phyloP scores from a whole-genome alignment of 2,329 filamentous ascomycete species.

The Conoideocrella luteorostrata region DNA sequence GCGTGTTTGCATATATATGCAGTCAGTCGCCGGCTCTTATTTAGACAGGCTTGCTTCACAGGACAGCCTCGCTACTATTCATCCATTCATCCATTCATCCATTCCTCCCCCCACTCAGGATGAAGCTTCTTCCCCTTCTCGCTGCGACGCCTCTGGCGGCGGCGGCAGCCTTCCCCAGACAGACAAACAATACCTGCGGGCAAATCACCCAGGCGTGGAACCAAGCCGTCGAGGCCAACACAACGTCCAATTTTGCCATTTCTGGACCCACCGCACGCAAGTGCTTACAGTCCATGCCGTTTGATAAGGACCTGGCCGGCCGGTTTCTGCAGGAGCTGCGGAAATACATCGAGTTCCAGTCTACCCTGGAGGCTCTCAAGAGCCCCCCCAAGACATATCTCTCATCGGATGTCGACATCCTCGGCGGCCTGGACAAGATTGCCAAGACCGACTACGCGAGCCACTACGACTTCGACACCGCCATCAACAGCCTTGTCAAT shows the following conservation, averaged over 20 bases:
- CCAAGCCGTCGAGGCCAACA: neutral
- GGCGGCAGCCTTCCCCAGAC: neutral
- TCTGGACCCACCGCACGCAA: neutral
- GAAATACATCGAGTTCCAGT: constrained; percentile 13
- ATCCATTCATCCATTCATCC: too few species aligned
- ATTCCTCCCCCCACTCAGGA: too few species aligned
- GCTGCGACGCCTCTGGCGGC: neutral
- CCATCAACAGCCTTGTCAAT: constrained; percentile 3
- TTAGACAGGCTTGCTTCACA: neutral
- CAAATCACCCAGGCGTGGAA: neutral
- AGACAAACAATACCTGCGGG: neutral
- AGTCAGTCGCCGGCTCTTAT: neutral
- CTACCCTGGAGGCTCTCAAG: constrained; percentile 8
- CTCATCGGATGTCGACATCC: constrained; percentile 8
- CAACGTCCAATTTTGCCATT: neutral
- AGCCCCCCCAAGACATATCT: constrained; percentile 7
- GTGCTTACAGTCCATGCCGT: constrained; percentile 8
- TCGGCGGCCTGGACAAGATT: constrained; percentile 7
- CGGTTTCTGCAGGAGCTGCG: constrained; percentile 5
- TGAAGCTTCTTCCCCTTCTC: neutral
- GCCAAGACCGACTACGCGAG: neutral
- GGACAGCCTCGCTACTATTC: too few species aligned
- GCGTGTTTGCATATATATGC: too few species aligned
- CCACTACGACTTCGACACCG: constrained; percentile 2
- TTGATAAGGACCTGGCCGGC: constrained; percentile 2